These are phyloP conservation scores for Marchantia polymorpha DNA, from an alignment of 225 moss, liverwort and hornwort genomes.

Conservation along the genomic window DNA sequence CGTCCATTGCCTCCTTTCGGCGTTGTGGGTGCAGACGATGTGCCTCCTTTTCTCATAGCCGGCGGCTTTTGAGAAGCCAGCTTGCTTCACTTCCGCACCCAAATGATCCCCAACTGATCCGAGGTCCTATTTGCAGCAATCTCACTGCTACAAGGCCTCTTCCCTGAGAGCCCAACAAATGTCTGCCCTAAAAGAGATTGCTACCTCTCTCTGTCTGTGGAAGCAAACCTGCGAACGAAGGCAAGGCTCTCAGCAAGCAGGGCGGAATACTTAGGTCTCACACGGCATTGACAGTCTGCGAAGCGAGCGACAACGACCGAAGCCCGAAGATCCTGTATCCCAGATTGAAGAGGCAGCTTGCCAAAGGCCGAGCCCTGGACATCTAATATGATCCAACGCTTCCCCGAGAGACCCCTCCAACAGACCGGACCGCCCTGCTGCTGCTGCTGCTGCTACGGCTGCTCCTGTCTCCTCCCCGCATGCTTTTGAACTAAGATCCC, in stretches of 20 bases:
- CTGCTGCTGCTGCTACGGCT: background rate
- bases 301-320: background rate
- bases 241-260: background rate
- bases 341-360: background rate
- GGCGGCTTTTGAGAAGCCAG: slow-evolving; percentile 25
- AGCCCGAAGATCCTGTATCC: slow-evolving; percentile 4
- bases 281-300: background rate
- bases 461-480: background rate
- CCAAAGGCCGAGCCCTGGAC: background rate
- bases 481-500: background rate
- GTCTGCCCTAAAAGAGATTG: background rate
- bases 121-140: too few species aligned
- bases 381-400: slow-evolving; percentile 1
- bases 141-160: background rate
- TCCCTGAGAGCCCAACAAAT: background rate
- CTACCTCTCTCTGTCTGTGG: background rate
- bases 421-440: background rate
- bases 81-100: slow-evolving; percentile 1
- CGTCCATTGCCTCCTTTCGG: slow-evolving; percentile 44
- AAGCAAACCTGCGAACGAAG: background rate
- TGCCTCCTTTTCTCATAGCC: slow-evolving; percentile 45
- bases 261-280: background rate
- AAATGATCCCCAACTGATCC: background rate
- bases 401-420: background rate
- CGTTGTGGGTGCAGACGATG: slow-evolving; percentile 42